Percentiles rank a stretch among this genome's conserved stretches.
phyloP scores from a whole-genome alignment of 2,329 filamentous ascomycete species.

The Aspergillus sp. region DNA sequence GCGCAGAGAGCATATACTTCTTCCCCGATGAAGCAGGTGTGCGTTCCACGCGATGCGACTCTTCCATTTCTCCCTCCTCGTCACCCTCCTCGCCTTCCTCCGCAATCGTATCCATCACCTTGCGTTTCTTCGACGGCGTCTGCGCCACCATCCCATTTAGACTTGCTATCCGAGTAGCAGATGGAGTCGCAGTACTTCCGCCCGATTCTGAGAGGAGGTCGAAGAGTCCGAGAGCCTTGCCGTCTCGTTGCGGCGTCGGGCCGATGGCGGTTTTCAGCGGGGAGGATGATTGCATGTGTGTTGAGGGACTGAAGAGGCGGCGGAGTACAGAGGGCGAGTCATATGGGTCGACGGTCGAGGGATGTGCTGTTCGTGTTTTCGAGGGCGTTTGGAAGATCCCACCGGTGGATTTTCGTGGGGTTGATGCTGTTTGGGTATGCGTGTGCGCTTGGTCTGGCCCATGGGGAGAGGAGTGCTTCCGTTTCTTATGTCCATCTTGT shows the following conservation, averaged over 20 bases:
- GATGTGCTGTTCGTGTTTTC: constrained; percentile 38
- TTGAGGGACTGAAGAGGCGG: constrained; percentile 42
- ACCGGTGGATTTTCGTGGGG: constrained; percentile 42
- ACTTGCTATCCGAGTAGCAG: constrained; percentile 33
- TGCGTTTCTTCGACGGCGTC: constrained; percentile 43
- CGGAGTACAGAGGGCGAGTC: constrained; percentile 48
- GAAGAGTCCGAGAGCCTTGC: constrained; percentile 53
- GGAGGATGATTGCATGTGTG: constrained; percentile 34
- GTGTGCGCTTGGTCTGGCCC: constrained; percentile 22
- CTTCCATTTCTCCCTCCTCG: constrained; percentile 32
- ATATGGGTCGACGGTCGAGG: constrained; percentile 49
- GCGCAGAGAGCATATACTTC: constrained; percentile 49
- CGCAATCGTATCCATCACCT: constrained; percentile 32
- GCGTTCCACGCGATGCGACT: constrained; percentile 32
- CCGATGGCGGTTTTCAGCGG: constrained; percentile 49
- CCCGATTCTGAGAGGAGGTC: constrained; percentile 51
- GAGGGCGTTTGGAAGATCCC: constrained; percentile 39
- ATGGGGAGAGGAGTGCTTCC: constrained; percentile 38
- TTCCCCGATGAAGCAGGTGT: constrained; percentile 51
- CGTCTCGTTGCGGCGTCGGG: constrained; percentile 55
- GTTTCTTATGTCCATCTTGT: constrained; percentile 35
- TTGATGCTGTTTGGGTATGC: constrained; percentile 24
- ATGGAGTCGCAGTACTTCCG: constrained; percentile 40
- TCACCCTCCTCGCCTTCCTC: constrained; percentile 35
- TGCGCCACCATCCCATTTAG: constrained; percentile 34